Conservation (phyloP, 1,284 basidiomycete genomes). For the Cutaneotrichosporon cutaneum region DNA sequence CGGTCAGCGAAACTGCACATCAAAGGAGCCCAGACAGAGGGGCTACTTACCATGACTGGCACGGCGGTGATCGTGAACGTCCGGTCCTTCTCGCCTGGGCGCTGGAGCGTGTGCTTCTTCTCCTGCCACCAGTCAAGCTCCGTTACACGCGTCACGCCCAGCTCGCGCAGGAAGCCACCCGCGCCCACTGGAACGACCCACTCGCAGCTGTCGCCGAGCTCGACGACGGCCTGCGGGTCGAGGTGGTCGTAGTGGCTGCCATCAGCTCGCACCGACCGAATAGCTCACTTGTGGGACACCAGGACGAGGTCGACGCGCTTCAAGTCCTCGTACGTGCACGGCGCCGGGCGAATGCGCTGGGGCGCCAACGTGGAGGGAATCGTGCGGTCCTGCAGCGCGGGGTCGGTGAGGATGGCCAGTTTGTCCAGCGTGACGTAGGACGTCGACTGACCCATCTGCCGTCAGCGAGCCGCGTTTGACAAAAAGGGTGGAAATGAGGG, state of each 20-base stretch:
- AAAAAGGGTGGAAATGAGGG: not conserved
- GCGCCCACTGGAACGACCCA: slow-evolving; percentile 51
- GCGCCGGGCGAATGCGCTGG: slow-evolving; percentile 51
- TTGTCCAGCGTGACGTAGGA: slow-evolving; percentile 55
- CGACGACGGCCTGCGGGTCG: slow-evolving; percentile 46
- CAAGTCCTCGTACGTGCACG: slow-evolving; percentile 52
- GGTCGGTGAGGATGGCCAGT: slow-evolving; percentile 56
- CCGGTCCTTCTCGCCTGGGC: slow-evolving; percentile 32
- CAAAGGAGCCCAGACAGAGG: too few species aligned
- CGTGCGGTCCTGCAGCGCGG: slow-evolving; percentile 55
- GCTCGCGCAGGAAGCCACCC: slow-evolving; percentile 39
- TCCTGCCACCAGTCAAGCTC: slow-evolving; percentile 54
- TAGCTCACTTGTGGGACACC: slow-evolving; percentile 54
- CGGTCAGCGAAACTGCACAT: too few species aligned
- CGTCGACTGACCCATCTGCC: slow-evolving; percentile 54
- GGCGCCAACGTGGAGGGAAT: slow-evolving; percentile 52
- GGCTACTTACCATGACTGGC: slow-evolving; percentile 38
- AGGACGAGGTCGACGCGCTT: slow-evolving; percentile 54
- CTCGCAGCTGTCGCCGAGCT: slow-evolving; percentile 47
- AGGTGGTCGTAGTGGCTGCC: slow-evolving; percentile 51
- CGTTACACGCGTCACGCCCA: slow-evolving; percentile 47
- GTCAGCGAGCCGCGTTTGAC: not conserved
- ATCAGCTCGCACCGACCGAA: not conserved
- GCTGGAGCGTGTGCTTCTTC: slow-evolving; percentile 31
- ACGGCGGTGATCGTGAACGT: slow-evolving; percentile 46